A percentile compares a stretch with the other conserved stretches of the same genome.
These are phyloP conservation scores for Penicillium psychrosexuale DNA, from an alignment of 2,329 filamentous ascomycete genomes.

Conservation along the genomic window DNA sequence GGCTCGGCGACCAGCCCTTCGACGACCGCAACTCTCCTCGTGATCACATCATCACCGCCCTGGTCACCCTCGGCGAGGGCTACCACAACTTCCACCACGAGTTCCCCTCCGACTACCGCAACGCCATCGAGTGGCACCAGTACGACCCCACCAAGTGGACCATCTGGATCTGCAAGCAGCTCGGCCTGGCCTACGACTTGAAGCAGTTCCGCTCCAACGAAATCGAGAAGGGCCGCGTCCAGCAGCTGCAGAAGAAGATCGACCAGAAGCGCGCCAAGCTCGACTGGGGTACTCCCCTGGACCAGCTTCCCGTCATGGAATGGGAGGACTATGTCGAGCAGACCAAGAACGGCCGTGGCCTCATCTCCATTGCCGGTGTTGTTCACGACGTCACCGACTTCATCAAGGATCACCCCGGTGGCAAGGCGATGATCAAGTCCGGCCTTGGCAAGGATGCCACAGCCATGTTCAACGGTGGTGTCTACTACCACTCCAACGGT, in stretches of 20 bases:
- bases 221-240: conserved; percentile 85
- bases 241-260: conserved; percentile 89
- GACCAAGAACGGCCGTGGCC: conserved; percentile 71
- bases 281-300: conserved; percentile 82
- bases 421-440: conserved; percentile 78
- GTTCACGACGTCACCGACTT: conserved; percentile 82
- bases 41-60: conserved; percentile 80
- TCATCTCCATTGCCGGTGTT: conserved; percentile 76
- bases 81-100: conserved; percentile 98
- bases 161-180: conserved; percentile 79
- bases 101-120: conserved; percentile 89
- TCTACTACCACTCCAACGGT: conserved; percentile 86
- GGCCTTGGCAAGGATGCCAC: conserved; percentile 85
- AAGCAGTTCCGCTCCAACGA: conserved; percentile 91
- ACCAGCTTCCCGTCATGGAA: conserved; percentile 78
- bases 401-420: conserved; percentile 86
- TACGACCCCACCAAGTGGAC: conserved; percentile 91
- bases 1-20: conserved; percentile 88
- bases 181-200: conserved; percentile 79
- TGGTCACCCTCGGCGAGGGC: conserved; percentile 81
- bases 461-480: conserved; percentile 86
- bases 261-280: conserved; percentile 79
- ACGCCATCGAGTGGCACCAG: conserved; percentile 86
- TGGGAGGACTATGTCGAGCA: conserved; percentile 84
- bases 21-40: conserved; percentile 89